Base-by-base conservation (phyloP, 75 land plant genomes). In the Pinus tabuliformis region DNA sequence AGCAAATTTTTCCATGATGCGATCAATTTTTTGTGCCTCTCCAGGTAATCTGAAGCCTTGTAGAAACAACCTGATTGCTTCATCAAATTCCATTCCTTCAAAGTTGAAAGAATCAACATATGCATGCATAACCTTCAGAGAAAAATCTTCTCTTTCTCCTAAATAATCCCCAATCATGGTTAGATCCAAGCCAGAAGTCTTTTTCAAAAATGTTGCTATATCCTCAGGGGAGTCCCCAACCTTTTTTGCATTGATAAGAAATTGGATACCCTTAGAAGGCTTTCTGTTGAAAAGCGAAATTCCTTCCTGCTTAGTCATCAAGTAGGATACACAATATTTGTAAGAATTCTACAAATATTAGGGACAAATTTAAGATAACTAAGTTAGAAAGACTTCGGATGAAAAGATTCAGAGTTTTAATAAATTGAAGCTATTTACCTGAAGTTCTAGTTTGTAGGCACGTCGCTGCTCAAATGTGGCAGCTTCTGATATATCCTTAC, bases 1-100 rank as follows among this genome's bases (percentile, higher is more conserved):
- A 59, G 98, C 97, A 88, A 95, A 95, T 81, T 95, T 95, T 72
- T 95, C 98, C 98, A 95, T 95, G 65, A 95, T 89, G 3, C 98
- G 90, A 56, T 95, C 98, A 75, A 95, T 95, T 75, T 95, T 95
- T 72, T 95, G 98, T 74, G 98, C 98, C 73, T 95, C 98, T 64
- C 98, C 98, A 75, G 98, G 98, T 77, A 95, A 89, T 62, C 97
- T 86, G 80, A 95, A 95, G 26, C 92, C 97, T 65, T 87, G 76
- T 57, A 95, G 77, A 83, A 95, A 94, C 73, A 83, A 86, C 74
- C 98, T 85, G 36, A 95, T 88, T 18, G 97, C 84, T 79, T 95
- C 87, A 71, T 93, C 97, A 77, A 95, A 94, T 76, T 91, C 87
- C 95, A 94, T 93, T 36, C 72, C 79, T 75, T 89, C 90, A 84